Conservation (phyloP, 2,329 filamentous ascomycete species). For the Ophiostoma novo-ulmi region DNA sequence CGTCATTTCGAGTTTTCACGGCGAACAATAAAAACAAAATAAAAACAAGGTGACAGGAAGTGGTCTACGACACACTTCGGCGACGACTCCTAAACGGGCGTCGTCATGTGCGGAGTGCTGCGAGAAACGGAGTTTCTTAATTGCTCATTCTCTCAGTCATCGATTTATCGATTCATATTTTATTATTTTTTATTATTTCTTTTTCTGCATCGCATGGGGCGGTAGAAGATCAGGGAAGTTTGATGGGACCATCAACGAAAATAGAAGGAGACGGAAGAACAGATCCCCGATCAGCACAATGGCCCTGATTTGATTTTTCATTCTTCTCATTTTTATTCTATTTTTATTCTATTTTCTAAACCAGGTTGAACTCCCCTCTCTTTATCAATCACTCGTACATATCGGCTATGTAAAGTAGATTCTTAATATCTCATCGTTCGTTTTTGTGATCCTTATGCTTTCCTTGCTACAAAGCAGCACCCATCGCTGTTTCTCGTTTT, state of each 20-base stretch:
- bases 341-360: background rate
- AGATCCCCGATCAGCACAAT: background rate
- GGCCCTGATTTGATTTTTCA: background rate
- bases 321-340: background rate
- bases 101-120: constrained; percentile 5
- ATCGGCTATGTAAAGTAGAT: background rate
- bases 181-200: background rate
- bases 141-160: background rate
- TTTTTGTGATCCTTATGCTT: background rate
- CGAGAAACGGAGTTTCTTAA: background rate
- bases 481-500: no score
- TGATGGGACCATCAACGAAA: background rate
- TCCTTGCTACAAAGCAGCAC: no score
- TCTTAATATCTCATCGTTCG: background rate
- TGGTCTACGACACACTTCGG: background rate
- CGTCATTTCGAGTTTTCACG: background rate
- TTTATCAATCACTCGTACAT: background rate
- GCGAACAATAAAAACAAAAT: background rate
- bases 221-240: background rate
- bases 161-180: background rate
- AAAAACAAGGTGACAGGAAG: background rate
- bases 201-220: background rate
- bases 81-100: constrained; percentile 10
- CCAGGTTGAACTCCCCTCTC: background rate
- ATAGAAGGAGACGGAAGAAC: background rate